These are phyloP conservation scores for Cutaneotrichosporon daszewskae DNA, from an alignment of 1,284 basidiomycete species.

Conservation along the genomic window DNA sequence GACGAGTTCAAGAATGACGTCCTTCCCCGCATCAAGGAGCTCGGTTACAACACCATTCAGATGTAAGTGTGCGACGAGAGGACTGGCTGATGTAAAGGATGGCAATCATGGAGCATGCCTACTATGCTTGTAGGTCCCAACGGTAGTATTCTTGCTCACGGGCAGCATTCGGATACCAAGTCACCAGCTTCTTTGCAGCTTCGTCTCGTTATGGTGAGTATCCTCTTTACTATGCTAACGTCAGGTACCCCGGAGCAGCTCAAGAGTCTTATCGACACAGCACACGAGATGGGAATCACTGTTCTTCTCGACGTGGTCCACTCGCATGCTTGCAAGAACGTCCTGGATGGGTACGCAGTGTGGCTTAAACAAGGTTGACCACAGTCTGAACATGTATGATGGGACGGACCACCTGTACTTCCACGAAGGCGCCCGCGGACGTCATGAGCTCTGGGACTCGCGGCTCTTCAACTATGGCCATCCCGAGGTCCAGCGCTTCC, in stretches of 20 bases:
- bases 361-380: neutral
- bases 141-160: slow-evolving; percentile 42
- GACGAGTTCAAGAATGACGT: slow-evolving; percentile 85
- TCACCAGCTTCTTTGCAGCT: slow-evolving; percentile 96
- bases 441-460: slow-evolving; percentile 92
- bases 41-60: slow-evolving; percentile 96
- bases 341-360: slow-evolving; percentile 63
- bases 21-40: slow-evolving; percentile 77
- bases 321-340: slow-evolving; percentile 97
- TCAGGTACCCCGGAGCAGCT: slow-evolving; percentile 81
- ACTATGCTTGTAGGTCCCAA: slow-evolving; percentile 97
- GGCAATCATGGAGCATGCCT: slow-evolving; percentile 97
- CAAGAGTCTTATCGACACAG: slow-evolving; percentile 89
- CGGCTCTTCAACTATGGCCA: slow-evolving; percentile 93
- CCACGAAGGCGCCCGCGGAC: slow-evolving; percentile 83
- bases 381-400: slow-evolving; percentile 83
- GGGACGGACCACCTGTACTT: slow-evolving; percentile 96
- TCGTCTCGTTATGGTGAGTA: slow-evolving; percentile 73
- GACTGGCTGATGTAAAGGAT: slow-evolving; percentile 52
- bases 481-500: slow-evolving; percentile 89
- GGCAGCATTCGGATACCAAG: slow-evolving; percentile 91
- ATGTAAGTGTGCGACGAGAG: slow-evolving; percentile 47
- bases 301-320: slow-evolving; percentile 96
- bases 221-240: slow-evolving; percentile 4
- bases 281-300: slow-evolving; percentile 85